Evolutionary conservation across 225 moss, liverwort and hornwort genomes (phyloP).

Genomic region (Straminergon stramineum): DNA sequence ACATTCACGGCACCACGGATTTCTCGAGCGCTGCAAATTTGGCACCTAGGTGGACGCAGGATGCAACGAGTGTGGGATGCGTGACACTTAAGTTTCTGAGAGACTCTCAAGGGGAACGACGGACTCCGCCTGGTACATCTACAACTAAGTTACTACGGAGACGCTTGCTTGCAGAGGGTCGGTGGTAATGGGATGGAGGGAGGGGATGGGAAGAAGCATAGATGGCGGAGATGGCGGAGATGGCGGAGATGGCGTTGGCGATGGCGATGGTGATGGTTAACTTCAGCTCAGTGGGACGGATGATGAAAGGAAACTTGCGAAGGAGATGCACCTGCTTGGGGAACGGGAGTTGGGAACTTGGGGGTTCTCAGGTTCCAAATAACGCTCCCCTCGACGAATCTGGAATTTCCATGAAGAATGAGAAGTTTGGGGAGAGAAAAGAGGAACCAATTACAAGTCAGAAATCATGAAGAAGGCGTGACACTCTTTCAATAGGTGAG

Average conservation of each 20-base stretch:
- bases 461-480: too few relatives aligned
- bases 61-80: neutral
- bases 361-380: neutral
- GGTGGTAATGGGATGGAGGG: neutral
- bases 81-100: neutral
- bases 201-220: neutral
- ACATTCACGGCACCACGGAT: neutral
- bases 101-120: neutral
- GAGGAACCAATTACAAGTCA: too few relatives aligned
- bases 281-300: neutral
- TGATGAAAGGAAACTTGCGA: neutral
- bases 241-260: neutral
- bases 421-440: too few relatives aligned
- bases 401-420: too few relatives aligned
- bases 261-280: neutral
- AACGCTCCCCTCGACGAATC: neutral
- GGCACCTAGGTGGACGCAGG: neutral
- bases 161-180: neutral
- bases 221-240: neutral
- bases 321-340: neutral
- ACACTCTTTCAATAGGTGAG: too few relatives aligned
- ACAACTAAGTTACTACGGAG: neutral
- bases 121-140: neutral
- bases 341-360: conserved; percentile 7
- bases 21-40: neutral